Base-by-base conservation (phyloP, 106 monocot species). In the Dendrobium chrysotoxum region DNA sequence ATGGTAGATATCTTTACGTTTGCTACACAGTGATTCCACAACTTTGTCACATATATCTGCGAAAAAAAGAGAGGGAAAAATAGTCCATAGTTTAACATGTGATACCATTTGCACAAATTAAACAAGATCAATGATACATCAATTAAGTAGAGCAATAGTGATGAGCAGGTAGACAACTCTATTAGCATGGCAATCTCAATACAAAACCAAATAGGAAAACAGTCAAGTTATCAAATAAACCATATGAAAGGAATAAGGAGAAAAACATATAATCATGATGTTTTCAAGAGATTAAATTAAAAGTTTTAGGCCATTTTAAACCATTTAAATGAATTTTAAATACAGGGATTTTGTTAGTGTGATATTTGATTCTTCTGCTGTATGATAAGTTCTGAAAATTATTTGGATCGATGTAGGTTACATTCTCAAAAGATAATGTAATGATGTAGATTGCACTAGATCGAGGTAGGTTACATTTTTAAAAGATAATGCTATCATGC, bases 41-140 rank as follows among this genome's bases (percentile, higher is more conserved):
- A 98, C 72, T 90, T 89, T 98, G 86, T 92, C 88, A 76, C 91
- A 93, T 83, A 91, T 78, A 79, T 98, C 97, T 98, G 72, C 78
- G 2, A 88, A 0, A 76, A 46, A 46, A 45, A 53, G 2, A 35
- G 35, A 35, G 1, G 0, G 50, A 18, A 40, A 74, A 41, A 77
- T 23, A 66, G 0, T 28, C 10, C 66, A 12, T 46, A 13, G 7
- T 45, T 46, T 76, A 76, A 46, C 3, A 46, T 76, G 45, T 25
- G 15, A 21, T 76, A 25, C 16, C 26, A 76, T 45, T 76, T 76
- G 76, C 23, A 71, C 31, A 28, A 53, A 20, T 61, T n/a, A 23
- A n/a, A 61, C 61, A 3, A 61, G 7, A 1, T n/a, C 18, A 39
- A 40, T n/a, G 18, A 23, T 61, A 61, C 61, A 61, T 20, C 61